These are phyloP conservation scores for Epichloe aotearoae DNA, from an alignment of 2,329 filamentous ascomycete species.

Conservation along the genomic window DNA sequence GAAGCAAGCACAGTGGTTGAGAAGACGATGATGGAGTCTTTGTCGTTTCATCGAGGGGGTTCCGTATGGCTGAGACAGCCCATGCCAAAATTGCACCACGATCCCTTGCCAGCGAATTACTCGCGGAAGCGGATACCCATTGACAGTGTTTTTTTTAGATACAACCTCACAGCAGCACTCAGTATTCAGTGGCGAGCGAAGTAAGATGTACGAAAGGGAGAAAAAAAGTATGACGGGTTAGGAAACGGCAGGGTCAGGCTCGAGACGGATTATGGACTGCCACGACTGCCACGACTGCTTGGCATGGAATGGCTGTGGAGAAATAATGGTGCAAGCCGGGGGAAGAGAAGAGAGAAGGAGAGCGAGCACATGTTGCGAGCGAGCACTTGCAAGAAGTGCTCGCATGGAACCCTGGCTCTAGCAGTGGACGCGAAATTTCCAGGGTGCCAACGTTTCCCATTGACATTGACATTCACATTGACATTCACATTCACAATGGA, in stretches of 20 bases:
- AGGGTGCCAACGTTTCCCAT: not conserved
- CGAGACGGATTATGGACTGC: not conserved
- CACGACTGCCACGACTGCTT: not conserved
- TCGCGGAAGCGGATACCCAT: too few species aligned
- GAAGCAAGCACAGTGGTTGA: conserved; percentile 7
- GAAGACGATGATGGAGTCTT: conserved; percentile 8
- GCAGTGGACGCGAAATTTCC: not conserved
- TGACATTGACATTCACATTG: not conserved
- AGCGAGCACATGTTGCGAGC: not conserved
- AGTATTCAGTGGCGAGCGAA: not conserved
- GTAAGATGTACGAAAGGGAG: not conserved
- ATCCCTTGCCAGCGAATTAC: not conserved
- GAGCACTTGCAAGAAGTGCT: not conserved
- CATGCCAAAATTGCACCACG: conserved; percentile 1
- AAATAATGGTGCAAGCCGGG: not conserved
- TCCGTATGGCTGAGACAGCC: conserved; percentile 9
- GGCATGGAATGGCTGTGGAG: conserved; percentile 2
- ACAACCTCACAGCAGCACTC: not conserved
- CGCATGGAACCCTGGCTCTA: not conserved
- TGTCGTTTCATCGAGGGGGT: conserved; percentile 15
- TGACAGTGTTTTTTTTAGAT: too few species aligned
- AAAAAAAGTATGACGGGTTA: not conserved
- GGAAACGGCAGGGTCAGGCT: not conserved
- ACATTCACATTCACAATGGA: not conserved
- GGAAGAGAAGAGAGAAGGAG: not conserved